These are phyloP conservation scores for Diplocarpon rosae DNA, from an alignment of 2,329 filamentous ascomycete species.

Conservation along the genomic window DNA sequence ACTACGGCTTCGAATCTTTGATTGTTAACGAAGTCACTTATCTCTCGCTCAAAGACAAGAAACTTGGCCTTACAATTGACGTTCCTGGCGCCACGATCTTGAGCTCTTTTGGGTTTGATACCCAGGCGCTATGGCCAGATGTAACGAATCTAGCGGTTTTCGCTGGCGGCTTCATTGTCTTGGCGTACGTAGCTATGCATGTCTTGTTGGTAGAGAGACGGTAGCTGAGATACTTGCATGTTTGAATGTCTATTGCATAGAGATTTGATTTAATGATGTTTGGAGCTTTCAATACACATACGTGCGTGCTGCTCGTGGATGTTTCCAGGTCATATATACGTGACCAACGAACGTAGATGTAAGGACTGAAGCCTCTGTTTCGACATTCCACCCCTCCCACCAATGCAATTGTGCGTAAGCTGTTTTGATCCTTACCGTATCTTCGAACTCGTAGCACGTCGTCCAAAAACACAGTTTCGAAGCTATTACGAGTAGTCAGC, in stretches of 20 bases:
- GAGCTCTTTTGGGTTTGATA: constrained; percentile 90
- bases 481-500: too few relatives aligned
- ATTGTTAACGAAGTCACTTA: constrained; percentile 96
- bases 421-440: too few relatives aligned
- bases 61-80: constrained; percentile 93
- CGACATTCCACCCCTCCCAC: too few relatives aligned
- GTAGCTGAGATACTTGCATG: constrained; percentile 31
- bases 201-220: constrained; percentile 82
- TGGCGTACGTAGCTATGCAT: constrained; percentile 91
- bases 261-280: background rate
- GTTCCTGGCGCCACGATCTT: constrained; percentile 90
- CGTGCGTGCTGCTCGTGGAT: background rate
- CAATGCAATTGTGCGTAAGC: too few relatives aligned
- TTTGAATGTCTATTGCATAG: background rate
- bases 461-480: too few relatives aligned
- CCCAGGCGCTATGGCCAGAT: constrained; percentile 75
- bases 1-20: constrained; percentile 91
- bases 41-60: constrained; percentile 80
- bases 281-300: background rate
- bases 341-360: background rate
- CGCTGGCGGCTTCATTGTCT: constrained; percentile 68
- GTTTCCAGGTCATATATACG: background rate
- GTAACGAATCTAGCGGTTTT: constrained; percentile 73
- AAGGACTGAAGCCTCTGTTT: background rate
- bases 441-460: too few relatives aligned